Conservation (phyloP, 768 basidiomycete species). For the Paxillus ammoniavirescens region DNA sequence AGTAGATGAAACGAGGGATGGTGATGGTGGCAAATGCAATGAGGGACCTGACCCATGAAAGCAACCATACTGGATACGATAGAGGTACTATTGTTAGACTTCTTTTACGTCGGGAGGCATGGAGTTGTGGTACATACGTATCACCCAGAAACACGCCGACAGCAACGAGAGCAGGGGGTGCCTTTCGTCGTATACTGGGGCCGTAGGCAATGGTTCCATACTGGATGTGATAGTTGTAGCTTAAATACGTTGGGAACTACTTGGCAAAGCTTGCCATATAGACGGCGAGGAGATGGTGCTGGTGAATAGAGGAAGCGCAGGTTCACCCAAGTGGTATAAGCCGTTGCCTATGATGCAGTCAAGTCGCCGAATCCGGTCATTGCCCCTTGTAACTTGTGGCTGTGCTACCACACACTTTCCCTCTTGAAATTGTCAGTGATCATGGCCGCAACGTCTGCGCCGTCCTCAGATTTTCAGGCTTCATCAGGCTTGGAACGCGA, state of each 20-base stretch:
- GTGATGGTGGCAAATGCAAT: constrained; percentile 82
- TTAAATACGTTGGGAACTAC: not conserved
- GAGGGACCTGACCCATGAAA: constrained; percentile 74
- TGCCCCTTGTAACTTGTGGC: constrained; percentile 26
- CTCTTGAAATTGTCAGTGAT: not conserved
- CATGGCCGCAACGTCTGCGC: constrained; percentile 28
- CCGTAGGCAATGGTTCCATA: constrained; percentile 24
- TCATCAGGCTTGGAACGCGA: constrained; percentile 32
- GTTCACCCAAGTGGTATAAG: not conserved
- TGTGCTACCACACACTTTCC: constrained; percentile 19
- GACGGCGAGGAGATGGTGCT: not conserved
- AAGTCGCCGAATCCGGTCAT: not conserved
- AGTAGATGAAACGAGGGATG: constrained; percentile 75
- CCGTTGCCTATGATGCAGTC: constrained; percentile 5
- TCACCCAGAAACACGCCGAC: constrained; percentile 83
- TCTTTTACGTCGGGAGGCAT: not conserved
- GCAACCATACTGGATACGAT: constrained; percentile 62
- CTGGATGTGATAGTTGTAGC: not conserved
- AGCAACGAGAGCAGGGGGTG: constrained; percentile 77
- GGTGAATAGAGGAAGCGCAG: not conserved
- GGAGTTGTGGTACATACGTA: constrained; percentile 50
- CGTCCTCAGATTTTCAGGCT: constrained; percentile 37
- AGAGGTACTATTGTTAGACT: constrained; percentile 5
- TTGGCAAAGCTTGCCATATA: not conserved
- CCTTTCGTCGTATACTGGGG: constrained; percentile 35